Percentiles rank a stretch among this genome's conserved stretches.
These are phyloP conservation scores for Lachnum nothofagi DNA, from an alignment of 2,329 filamentous ascomycete species.

Conservation along the genomic window DNA sequence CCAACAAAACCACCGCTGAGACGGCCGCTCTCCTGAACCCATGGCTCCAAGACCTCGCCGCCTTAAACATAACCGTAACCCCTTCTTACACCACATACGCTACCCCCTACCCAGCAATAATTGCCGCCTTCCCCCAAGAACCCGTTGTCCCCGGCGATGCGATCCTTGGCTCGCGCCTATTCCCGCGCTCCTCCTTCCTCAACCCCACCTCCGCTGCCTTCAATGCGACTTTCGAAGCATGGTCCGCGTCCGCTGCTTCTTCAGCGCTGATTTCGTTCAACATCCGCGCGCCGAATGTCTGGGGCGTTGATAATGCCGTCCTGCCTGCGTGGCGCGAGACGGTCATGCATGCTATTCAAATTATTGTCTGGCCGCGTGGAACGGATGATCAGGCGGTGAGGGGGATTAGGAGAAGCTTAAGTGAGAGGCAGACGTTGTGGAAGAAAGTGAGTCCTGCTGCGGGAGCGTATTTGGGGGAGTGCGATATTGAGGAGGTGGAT, in stretches of 20 bases:
- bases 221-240: neutral
- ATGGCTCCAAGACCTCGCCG: constrained; percentile 36
- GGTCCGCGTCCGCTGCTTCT: neutral
- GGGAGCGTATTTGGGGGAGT: constrained; percentile 44
- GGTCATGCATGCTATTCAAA: constrained; percentile 3
- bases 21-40: constrained; percentile 32
- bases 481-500: constrained; percentile 39
- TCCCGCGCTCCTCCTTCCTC: constrained; percentile 1
- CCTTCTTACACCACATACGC: constrained; percentile 15
- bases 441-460: constrained; percentile 1
- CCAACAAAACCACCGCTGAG: constrained; percentile 28
- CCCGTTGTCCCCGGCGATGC: constrained; percentile 16
- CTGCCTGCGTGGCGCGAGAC: constrained; percentile 3
- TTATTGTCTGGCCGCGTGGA: neutral
- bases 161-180: constrained; percentile 4
- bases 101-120: constrained; percentile 30
- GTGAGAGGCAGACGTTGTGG: neutral
- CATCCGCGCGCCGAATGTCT: constrained; percentile 3
- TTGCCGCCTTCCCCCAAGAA: constrained; percentile 38
- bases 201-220: neutral
- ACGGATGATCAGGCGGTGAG: neutral
- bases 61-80: constrained; percentile 23
- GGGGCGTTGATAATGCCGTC: constrained; percentile 1
- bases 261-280: constrained; percentile 2
- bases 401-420: neutral